Base-by-base conservation (phyloP, 148 eudicot species). In the Limonium bicolor region DNA sequence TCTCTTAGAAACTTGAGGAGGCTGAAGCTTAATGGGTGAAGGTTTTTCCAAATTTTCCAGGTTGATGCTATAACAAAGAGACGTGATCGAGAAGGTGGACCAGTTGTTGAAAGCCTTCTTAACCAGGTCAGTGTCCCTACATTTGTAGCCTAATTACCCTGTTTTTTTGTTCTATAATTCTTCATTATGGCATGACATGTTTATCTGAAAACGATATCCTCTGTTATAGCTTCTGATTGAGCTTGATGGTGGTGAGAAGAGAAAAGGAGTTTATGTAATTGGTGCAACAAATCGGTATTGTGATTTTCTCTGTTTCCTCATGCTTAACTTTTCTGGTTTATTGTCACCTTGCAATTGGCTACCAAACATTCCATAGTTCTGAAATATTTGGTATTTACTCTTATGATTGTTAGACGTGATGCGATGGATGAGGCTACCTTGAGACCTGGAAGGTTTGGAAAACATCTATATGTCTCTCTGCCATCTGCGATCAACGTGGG, bases 281-380 rank as follows among this genome's bases (percentile, higher is more conserved):
- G 94, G 96, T 52, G 96, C 96, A 22, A 87, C 96, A 41, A 87
- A 87, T 66, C 63, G 94, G 96, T 86, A 60, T 22, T 3, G 1
- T 42, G 1, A 26, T 21, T 4, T 5, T 39, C 37, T 29, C 25
- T 29, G 20, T 21, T 23, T 51, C 11, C 19, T 2, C 15, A 9
- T 32, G 27, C 7, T 3, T 35, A 14, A 9, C 4, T 5, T 5
- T 44, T 27, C n/a, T 13, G 12, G 9, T 50, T 5, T 0, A 3
- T 36, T 32, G 0, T 24, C 26, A 24, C 10, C 26, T 24, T 46
- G 1, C 1, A 24, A 36, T 25, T 27, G 11, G 5, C 11, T 15
- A 30, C 1, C 32, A 22, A 11, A 14, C 27, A 18, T 17, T 20
- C 17, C 14, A n/a, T 8, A n/a, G n/a, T 17, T 26, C 24, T 30